Percentiles rank a stretch among this genome's conserved stretches.
Conservation (phyloP, 208 protist genomes). For the Trypanosoma lewisi region DNA sequence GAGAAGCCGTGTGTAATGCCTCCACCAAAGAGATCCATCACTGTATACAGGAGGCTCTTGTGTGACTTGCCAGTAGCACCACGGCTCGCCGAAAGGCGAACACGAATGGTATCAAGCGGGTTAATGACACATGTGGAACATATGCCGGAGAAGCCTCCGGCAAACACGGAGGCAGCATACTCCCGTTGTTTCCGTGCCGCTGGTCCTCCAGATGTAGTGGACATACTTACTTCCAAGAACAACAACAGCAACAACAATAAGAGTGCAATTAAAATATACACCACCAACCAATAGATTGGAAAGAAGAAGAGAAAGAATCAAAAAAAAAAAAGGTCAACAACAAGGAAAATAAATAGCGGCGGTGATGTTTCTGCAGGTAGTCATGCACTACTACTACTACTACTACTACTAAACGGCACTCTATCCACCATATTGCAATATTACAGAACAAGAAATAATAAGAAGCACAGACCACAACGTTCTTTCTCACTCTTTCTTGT, state of each 20-base stretch:
- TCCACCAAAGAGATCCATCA: conserved; percentile 61
- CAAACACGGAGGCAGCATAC: conserved; percentile 67
- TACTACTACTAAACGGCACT: too few relatives aligned
- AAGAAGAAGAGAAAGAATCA: neutral
- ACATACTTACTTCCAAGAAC: conserved; percentile 3
- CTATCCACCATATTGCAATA: too few relatives aligned
- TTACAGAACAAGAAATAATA: too few relatives aligned
- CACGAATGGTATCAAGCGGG: conserved; percentile 88
- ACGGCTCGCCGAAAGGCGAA: conserved; percentile 70
- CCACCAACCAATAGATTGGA: neutral
- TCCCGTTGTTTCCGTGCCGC: conserved; percentile 28
- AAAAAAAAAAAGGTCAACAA: too few relatives aligned
- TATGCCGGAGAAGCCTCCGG: conserved; percentile 81
- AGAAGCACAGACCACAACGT: too few relatives aligned
- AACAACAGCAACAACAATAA: conserved; percentile 7
- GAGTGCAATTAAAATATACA: neutral
- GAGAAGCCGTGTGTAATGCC: conserved; percentile 76
- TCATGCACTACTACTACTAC: too few relatives aligned
- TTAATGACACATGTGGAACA: conserved; percentile 89
- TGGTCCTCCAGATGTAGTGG: neutral
- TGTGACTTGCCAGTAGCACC: conserved; percentile 72
- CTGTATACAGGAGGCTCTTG: conserved; percentile 72
- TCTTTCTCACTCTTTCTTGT: conserved; percentile 6
- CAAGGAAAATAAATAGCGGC: too few relatives aligned
- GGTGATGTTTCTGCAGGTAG: too few relatives aligned